These are phyloP conservation scores for Claviceps africana DNA, from an alignment of 2,329 filamentous ascomycete genomes.

Conservation along the genomic window DNA sequence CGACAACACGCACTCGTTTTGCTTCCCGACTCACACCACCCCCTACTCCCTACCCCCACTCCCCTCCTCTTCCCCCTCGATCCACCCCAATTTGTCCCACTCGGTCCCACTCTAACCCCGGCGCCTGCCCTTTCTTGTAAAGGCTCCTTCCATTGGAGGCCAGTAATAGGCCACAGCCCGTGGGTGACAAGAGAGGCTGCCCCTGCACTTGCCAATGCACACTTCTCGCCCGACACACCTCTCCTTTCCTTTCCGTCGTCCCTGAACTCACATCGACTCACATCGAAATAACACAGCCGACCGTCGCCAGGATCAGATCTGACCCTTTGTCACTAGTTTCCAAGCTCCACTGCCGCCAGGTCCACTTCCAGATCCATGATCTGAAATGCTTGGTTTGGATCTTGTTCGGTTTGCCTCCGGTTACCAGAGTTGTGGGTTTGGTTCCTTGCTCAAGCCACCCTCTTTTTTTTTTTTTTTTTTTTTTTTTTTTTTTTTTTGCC, in stretches of 20 bases:
- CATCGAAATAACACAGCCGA: slow-evolving; percentile 1
- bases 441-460: slow-evolving; percentile 21
- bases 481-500: too few species aligned
- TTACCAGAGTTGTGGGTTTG: slow-evolving; percentile 16
- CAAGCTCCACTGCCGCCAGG: slow-evolving; percentile 15
- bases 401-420: slow-evolving; percentile 17
- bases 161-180: neutral
- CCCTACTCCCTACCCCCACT: too few species aligned
- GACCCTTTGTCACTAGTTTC: neutral
- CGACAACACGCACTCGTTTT: neutral
- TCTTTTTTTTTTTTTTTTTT: slow-evolving; percentile 8
- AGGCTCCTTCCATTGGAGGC: neutral
- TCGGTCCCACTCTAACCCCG: too few species aligned
- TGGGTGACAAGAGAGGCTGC: neutral
- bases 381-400: slow-evolving; percentile 15
- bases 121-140: neutral
- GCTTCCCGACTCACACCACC: neutral
- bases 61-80: too few species aligned
- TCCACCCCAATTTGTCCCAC: too few species aligned
- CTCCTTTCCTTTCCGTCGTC: neutral
- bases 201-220: neutral
- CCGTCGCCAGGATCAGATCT: slow-evolving; percentile 7
- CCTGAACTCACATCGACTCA: neutral
- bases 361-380: slow-evolving; percentile 24
- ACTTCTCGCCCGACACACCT: too few species aligned